Evolutionary conservation across 2,329 filamentous ascomycete species (phyloP).

Genomic region (Pseudocercospora eumusae): DNA sequence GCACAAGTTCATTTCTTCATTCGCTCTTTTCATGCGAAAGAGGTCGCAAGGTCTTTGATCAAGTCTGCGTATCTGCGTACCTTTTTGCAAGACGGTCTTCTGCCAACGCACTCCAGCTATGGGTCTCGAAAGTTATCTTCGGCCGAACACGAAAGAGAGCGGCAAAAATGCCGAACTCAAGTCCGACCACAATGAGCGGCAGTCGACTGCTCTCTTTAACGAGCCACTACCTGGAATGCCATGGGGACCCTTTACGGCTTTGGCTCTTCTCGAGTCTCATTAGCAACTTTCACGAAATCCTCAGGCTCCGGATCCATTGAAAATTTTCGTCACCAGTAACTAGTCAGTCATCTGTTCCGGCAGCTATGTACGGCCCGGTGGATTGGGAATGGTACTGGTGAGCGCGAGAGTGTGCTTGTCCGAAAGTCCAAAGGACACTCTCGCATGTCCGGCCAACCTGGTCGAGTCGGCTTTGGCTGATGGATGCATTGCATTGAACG

Average conservation of each 20-base stretch:
- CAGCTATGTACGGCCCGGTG: constrained; percentile 74
- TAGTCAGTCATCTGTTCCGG: constrained; percentile 71
- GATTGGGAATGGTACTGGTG: constrained; percentile 69
- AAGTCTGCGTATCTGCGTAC: not conserved
- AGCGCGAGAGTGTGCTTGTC: constrained; percentile 71
- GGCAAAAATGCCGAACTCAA: constrained; percentile 33
- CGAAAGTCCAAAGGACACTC: constrained; percentile 65
- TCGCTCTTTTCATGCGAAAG: not conserved
- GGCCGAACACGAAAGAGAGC: constrained; percentile 50
- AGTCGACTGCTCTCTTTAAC: constrained; percentile 41
- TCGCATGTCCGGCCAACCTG: constrained; percentile 69
- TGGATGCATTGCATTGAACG: constrained; percentile 68
- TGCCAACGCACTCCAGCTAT: constrained; percentile 45
- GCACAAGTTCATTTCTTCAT: not conserved
- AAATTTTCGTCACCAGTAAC: constrained; percentile 20
- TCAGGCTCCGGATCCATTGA: constrained; percentile 21
- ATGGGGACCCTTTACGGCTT: constrained; percentile 45
- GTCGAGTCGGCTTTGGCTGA: constrained; percentile 63
- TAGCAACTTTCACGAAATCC: constrained; percentile 33
- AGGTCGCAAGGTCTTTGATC: not conserved
- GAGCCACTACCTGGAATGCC: constrained; percentile 27
- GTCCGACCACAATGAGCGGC: constrained; percentile 24
- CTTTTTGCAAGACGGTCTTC: not conserved
- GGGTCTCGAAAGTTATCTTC: constrained; percentile 66
- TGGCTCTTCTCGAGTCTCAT: constrained; percentile 56